phyloP scores from a whole-genome alignment of 2,329 filamentous ascomycete species.

The Microcyclospora pomicola region DNA sequence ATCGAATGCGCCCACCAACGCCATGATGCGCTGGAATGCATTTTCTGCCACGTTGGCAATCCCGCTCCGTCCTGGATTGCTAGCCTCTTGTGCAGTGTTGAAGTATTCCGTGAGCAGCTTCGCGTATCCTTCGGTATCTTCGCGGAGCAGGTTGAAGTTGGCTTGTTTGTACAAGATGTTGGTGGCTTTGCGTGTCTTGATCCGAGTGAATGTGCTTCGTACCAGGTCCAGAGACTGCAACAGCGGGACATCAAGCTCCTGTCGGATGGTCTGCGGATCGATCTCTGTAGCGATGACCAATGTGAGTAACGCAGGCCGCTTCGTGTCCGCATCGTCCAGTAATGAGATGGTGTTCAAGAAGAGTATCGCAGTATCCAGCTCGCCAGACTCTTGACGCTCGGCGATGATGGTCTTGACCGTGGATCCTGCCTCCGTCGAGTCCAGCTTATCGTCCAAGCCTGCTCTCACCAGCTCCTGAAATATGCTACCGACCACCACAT shows the following conservation, averaged over 20 bases:
- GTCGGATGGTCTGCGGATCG: slow-evolving; percentile 57
- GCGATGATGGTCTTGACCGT: slow-evolving; percentile 62
- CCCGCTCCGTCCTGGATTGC: slow-evolving; percentile 51
- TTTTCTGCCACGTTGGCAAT: slow-evolving; percentile 62
- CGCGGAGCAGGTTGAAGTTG: slow-evolving; percentile 88
- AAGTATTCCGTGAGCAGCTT: slow-evolving; percentile 95
- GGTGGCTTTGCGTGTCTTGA: slow-evolving; percentile 79
- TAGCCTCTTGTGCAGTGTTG: slow-evolving; percentile 53
- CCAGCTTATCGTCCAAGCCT: slow-evolving; percentile 54
- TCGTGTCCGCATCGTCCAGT: slow-evolving; percentile 56
- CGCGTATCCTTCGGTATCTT: slow-evolving; percentile 93
- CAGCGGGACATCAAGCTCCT: slow-evolving; percentile 66
- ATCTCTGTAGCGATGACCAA: slow-evolving; percentile 63
- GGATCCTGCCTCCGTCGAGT: slow-evolving; percentile 53
- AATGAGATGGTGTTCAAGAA: slow-evolving; percentile 78
- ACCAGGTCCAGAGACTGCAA: slow-evolving; percentile 68
- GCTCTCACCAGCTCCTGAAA: slow-evolving; percentile 78
- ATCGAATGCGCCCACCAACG: slow-evolving; percentile 91
- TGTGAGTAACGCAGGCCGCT: slow-evolving; percentile 44
- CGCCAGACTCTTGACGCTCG: slow-evolving; percentile 33
- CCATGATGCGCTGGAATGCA: slow-evolving; percentile 84
- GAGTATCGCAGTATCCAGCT: slow-evolving; percentile 39
- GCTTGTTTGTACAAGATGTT: slow-evolving; percentile 89
- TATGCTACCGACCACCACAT: slow-evolving; percentile 54
- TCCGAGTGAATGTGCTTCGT: slow-evolving; percentile 66